phyloP scores from a whole-genome alignment of 2,329 filamentous ascomycete genomes.

The Phaeoacremonium minimum region DNA sequence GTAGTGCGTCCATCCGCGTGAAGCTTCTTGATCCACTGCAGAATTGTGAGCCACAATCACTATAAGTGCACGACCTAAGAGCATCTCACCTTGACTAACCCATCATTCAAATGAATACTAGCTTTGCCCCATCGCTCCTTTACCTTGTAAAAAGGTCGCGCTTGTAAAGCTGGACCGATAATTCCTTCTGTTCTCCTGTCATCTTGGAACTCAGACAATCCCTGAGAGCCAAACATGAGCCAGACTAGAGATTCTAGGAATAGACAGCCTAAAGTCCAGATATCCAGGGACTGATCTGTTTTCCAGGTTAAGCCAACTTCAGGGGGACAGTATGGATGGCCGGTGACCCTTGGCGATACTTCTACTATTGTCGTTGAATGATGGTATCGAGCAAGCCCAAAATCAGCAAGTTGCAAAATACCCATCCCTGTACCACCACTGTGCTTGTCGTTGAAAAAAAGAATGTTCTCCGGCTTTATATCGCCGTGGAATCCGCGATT shows the following conservation, averaged over 20 bases:
- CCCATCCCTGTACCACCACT: background rate
- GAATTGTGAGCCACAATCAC: background rate
- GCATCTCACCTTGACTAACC: background rate
- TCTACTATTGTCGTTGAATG: background rate
- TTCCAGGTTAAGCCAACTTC: background rate
- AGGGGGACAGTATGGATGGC: background rate
- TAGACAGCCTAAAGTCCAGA: background rate
- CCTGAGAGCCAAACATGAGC: background rate
- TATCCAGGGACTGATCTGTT: background rate
- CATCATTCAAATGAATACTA: background rate
- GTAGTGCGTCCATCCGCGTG: background rate
- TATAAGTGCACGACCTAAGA: background rate
- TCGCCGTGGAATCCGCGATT: background rate
- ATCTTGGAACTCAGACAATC: background rate
- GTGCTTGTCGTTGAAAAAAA: background rate
- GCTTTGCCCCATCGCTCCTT: background rate
- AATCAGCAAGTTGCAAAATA: background rate
- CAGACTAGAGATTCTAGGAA: background rate
- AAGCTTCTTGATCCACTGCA: background rate
- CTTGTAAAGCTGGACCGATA: background rate
- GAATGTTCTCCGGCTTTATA: background rate
- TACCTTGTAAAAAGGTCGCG: background rate
- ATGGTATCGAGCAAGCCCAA: background rate
- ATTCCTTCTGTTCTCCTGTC: background rate
- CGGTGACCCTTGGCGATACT: background rate